Base-by-base conservation (phyloP, 129 eudicot genomes). In the Pseudognaphalium luteoalbum region DNA sequence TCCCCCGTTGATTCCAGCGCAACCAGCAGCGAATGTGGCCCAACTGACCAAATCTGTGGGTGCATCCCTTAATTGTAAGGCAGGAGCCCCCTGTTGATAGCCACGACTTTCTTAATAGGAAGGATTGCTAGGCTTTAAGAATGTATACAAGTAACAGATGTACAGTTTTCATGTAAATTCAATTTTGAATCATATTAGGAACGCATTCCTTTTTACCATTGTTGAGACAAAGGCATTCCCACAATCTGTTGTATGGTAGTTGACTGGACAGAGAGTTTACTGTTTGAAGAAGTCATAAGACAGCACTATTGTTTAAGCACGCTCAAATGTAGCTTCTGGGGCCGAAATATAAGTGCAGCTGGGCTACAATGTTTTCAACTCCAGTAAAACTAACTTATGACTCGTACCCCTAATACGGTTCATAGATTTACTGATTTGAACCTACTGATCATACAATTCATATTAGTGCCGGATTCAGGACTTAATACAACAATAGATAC, bases 11-110 rank as follows among this genome's bases (percentile, higher is more conserved):
- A 86, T 79, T 33, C 76, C 73, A 3, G 70, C 85, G 6, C 76
- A 66, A 33, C 88, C 86, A 0, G 88, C 82, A 6, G 22, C 34
- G 1, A 9, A 20, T 1, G 88, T 87, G 11, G 50, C 52, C 6
- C 21, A 11, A 12, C 56, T 87, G 11, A 84, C 88, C 9, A 52
- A 60, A 65, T 78, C 47, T 60, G 76, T 82, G 0, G 88, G 91
- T 2, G 73, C 74, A 1, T 22, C 67, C 34, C 76, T 85, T 42
- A 17, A 32, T 8, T 87, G 87, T 72, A 64, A 8, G 61, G 70
- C 20, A 4, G 74, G 83, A 22, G 2, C 1, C 39, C 81, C 85
- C 9, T 87, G 91, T 39, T 39, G 58, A 61, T 28, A 64, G 81
- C 32, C 81, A 35, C 33, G 28, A 33, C 52, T 28, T 68, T 37